These are phyloP conservation scores for Pittosporum tobira DNA, from an alignment of 129 eudicot genomes.

Conservation along the genomic window DNA sequence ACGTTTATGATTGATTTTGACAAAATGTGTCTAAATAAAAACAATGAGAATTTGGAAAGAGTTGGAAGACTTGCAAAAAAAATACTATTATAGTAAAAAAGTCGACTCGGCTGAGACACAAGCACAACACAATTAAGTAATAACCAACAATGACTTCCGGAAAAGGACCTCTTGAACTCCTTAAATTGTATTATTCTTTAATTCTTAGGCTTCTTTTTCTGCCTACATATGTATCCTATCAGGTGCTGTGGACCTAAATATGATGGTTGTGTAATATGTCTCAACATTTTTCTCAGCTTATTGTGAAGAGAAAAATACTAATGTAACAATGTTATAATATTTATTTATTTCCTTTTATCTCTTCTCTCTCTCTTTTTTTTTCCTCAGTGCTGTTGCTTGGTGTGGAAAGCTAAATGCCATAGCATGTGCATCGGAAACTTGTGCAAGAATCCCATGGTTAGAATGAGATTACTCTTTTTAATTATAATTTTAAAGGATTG, in stretches of 20 bases:
- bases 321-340: not conserved
- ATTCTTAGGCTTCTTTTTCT: not conserved
- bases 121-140: too few relatives aligned
- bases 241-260: not conserved
- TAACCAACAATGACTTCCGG: too few relatives aligned
- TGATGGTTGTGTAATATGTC: not conserved
- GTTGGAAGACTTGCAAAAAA: not conserved
- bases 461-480: not conserved
- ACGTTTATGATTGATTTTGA: not conserved
- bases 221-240: not conserved
- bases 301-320: not conserved
- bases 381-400: conserved; percentile 93
- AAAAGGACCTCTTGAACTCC: too few relatives aligned
- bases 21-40: not conserved
- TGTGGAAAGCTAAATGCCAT: conserved; percentile 98
- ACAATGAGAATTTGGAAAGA: not conserved
- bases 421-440: conserved; percentile 98
- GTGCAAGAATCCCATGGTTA: conserved; percentile 98
- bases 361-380: conserved; percentile 11
- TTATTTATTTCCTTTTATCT: conserved; percentile 8
- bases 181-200: too few relatives aligned
- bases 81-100: not conserved
- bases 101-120: too few relatives aligned
- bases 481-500: too few relatives aligned
- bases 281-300: not conserved